Evolutionary conservation across 371 early-diverging fungal genomes (phyloP), one percentile per base, ranked within the genome.

Genomic region (Mortierella polycephala): DNA sequence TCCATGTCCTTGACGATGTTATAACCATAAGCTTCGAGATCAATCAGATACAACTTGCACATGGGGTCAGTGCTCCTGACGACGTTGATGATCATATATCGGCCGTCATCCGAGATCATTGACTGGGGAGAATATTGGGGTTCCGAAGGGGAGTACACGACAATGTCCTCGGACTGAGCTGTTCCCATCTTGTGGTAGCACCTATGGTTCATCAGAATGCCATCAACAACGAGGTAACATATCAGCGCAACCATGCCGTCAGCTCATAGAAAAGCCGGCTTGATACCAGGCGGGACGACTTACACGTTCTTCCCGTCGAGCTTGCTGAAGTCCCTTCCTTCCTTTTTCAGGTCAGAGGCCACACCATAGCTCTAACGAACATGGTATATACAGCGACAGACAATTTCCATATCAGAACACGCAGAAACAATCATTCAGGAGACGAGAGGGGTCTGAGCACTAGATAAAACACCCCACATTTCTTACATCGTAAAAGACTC

Each of bases 401-500:
- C 46, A 46, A 46, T 1, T 30, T 30, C 30, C 4, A 4, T 4
- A 30, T 13, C 46, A 46, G 11, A 40, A 61, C 9, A 60, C 20
- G 50, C 42, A 20, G 42, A 20, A 8, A 42, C 8, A 41, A 14
- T 13, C 11, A 46, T 11, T 46, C 46, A 1, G 6, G 46, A 6
- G 5, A 6, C 46, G 16, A 46, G 11, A 46, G 16, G 6, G 16
- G 11, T 16, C 46, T 2, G 5, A 13, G 46, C 7, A 51, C 9
- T 30, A n/a, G 59, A 58, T 8, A 10, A 57, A 30, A n/a, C 18
- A 20, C 18, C 1, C 10, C 47, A 23, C 75, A 67, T 46, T 75
- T 85, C 49, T 75, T 74, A 82, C 83, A 20, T 58, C 71, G 75
- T 92, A 92, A 61, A 90, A 89, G 71, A 88, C 87, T 0, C 92